phyloP scores from a whole-genome alignment of 1,284 basidiomycete genomes.

The Hypsizygus ulmarius region DNA sequence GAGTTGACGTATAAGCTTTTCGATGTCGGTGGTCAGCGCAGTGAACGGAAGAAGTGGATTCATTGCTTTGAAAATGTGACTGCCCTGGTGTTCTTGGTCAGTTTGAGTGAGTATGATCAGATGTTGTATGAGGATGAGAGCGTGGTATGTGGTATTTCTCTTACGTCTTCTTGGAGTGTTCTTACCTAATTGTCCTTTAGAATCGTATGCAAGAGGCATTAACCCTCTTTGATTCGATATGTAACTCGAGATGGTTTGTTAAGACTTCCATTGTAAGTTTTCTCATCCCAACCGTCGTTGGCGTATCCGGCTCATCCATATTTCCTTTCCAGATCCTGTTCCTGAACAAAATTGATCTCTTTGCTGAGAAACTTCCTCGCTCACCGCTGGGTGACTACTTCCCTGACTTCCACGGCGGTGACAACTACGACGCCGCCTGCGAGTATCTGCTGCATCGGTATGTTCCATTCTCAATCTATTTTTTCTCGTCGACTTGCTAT shows the following conservation, averaged over 20 bases:
- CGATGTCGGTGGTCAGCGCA: conserved; percentile 94
- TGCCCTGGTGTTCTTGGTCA: conserved; percentile 91
- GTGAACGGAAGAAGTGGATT: conserved; percentile 94
- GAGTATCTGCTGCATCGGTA: conserved; percentile 78
- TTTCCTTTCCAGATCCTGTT: conserved; percentile 64
- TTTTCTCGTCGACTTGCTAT: not conserved
- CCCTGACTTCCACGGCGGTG: conserved; percentile 79
- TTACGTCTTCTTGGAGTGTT: conserved; percentile 6
- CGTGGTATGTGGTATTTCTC: conserved; percentile 59
- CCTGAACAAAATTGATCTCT: conserved; percentile 96
- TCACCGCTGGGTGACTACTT: conserved; percentile 90
- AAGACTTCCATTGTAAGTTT: conserved; percentile 79
- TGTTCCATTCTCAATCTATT: not conserved
- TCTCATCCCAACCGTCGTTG: not conserved
- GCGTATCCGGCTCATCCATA: conserved; percentile 5
- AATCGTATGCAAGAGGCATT: conserved; percentile 97
- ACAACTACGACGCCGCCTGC: conserved; percentile 85
- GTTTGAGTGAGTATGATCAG: conserved; percentile 93
- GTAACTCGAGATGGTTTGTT: conserved; percentile 93
- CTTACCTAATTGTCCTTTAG: conserved; percentile 35
- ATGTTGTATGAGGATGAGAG: conserved; percentile 93
- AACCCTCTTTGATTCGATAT: conserved; percentile 95
- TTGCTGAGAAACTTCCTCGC: conserved; percentile 88
- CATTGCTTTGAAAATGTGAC: conserved; percentile 98
- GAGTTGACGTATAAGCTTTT: conserved; percentile 91